These are phyloP conservation scores for Leccinum truebloodii DNA, from an alignment of 768 basidiomycete genomes.

Conservation along the genomic window DNA sequence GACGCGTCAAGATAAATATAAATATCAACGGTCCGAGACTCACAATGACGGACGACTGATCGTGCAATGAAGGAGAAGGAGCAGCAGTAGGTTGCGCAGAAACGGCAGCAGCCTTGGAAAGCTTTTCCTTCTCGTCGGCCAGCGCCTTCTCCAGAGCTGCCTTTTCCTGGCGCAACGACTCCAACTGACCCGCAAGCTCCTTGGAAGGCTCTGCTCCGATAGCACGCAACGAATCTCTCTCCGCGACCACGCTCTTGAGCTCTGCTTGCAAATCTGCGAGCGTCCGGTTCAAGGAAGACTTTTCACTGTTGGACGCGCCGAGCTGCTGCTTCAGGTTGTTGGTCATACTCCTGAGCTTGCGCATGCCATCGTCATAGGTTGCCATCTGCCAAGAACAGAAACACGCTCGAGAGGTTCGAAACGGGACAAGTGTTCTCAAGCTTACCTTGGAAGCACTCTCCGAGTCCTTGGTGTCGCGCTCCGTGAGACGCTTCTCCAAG, in stretches of 20 bases:
- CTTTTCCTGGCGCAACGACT: slow-evolving; percentile 40
- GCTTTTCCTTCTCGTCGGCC: slow-evolving; percentile 41
- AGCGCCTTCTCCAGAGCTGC: slow-evolving; percentile 39
- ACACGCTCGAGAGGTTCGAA: neutral
- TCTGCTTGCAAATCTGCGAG: slow-evolving; percentile 28
- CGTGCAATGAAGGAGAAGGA: slow-evolving; percentile 8
- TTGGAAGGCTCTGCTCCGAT: slow-evolving; percentile 23
- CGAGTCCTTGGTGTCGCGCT: slow-evolving; percentile 33
- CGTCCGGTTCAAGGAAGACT: slow-evolving; percentile 31
- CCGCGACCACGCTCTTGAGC: slow-evolving; percentile 30
- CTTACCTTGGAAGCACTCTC: slow-evolving; percentile 36
- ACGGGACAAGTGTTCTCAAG: neutral
- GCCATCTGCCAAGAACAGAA: slow-evolving; percentile 35
- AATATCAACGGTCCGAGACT: too few species aligned
- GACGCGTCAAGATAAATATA: neutral
- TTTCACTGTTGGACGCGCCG: slow-evolving; percentile 28
- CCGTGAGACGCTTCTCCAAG: slow-evolving; percentile 29
- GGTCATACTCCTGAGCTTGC: slow-evolving; percentile 33
- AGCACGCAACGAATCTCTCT: slow-evolving; percentile 31
- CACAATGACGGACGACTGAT: slow-evolving; percentile 37
- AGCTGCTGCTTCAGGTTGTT: slow-evolving; percentile 29
- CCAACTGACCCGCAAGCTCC: slow-evolving; percentile 37
- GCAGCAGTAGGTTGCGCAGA: neutral
- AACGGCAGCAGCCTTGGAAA: slow-evolving; percentile 21
- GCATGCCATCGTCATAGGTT: slow-evolving; percentile 44